A percentile compares a stretch with the other conserved stretches of the same genome.
These are phyloP conservation scores for Epichloe coenophiala DNA, from an alignment of 2,329 filamentous ascomycete genomes.

Conservation along the genomic window DNA sequence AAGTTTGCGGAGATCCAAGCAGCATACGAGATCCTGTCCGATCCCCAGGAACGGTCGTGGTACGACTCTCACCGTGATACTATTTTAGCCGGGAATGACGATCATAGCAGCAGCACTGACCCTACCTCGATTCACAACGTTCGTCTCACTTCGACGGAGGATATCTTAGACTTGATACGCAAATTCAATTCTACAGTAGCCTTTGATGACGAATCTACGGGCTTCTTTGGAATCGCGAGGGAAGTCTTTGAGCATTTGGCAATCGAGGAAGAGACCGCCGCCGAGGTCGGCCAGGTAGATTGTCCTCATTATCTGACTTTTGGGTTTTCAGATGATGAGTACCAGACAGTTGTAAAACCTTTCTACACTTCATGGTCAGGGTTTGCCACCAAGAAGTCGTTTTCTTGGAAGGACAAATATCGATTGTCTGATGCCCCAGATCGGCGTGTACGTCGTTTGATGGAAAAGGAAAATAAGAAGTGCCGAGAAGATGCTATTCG, in stretches of 20 bases:
- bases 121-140: constrained; percentile 54
- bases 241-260: constrained; percentile 70
- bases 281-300: constrained; percentile 50
- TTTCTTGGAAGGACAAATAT: constrained; percentile 81
- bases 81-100: constrained; percentile 57
- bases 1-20: constrained; percentile 86
- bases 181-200: constrained; percentile 67
- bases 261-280: constrained; percentile 64
- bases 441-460: constrained; percentile 63
- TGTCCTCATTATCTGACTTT: constrained; percentile 66
- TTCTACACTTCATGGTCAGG: constrained; percentile 75
- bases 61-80: constrained; percentile 89
- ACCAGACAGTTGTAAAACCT: constrained; percentile 60
- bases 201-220: constrained; percentile 65
- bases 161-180: constrained; percentile 65
- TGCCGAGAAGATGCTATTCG: constrained; percentile 67
- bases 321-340: constrained; percentile 60
- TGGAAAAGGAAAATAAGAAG: constrained; percentile 92
- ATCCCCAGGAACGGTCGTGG: constrained; percentile 91
- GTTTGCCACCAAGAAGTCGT: constrained; percentile 75
- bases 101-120: constrained; percentile 26
- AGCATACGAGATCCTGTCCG: constrained; percentile 90
- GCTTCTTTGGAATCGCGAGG: constrained; percentile 72
- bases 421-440: constrained; percentile 77
- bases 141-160: constrained; percentile 64